Conservation (phyloP, 805 yeast genomes). For the Barnettozyma sucrosica region DNA sequence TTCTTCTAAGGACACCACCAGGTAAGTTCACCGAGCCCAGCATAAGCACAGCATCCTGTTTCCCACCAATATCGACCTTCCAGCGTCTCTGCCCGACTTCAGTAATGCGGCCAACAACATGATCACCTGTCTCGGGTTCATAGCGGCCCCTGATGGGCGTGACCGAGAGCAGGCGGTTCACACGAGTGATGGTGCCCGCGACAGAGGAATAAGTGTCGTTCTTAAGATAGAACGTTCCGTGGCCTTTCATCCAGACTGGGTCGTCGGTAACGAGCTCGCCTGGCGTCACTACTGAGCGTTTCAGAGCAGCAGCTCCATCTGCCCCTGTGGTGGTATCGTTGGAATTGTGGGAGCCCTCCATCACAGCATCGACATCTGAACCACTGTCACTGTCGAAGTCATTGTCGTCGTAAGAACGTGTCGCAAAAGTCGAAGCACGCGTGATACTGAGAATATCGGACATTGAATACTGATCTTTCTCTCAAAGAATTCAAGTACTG, state of each 20-base stretch:
- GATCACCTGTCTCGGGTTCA: conserved; percentile 94
- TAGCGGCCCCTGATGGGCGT: conserved; percentile 83
- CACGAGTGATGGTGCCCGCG: conserved; percentile 84
- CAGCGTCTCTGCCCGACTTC: conserved; percentile 93
- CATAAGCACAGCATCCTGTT: conserved; percentile 86
- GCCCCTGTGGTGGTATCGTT: conserved; percentile 7
- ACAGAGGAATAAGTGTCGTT: conserved; percentile 82
- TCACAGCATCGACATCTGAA: conserved; percentile 30
- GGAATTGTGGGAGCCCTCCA: conserved; percentile 3
- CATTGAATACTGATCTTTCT: neutral
- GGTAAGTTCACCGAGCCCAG: conserved; percentile 95
- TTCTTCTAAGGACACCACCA: conserved; percentile 92
- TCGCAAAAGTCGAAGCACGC: conserved; percentile 12
- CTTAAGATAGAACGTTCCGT: conserved; percentile 81
- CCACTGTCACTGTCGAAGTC: conserved; percentile 22
- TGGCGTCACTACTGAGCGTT: conserved; percentile 68
- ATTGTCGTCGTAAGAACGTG: conserved; percentile 12
- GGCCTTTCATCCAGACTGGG: conserved; percentile 97
- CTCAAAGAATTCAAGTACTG: too few relatives aligned
- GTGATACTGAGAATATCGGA: conserved; percentile 19
- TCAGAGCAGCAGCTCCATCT: conserved; percentile 23
- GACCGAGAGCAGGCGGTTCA: conserved; percentile 81
- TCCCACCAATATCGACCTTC: conserved; percentile 96
- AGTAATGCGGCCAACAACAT: conserved; percentile 85
- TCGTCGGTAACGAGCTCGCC: conserved; percentile 96